Conservation (phyloP, 345 rosid genomes). For the Acer yangbiense region DNA sequence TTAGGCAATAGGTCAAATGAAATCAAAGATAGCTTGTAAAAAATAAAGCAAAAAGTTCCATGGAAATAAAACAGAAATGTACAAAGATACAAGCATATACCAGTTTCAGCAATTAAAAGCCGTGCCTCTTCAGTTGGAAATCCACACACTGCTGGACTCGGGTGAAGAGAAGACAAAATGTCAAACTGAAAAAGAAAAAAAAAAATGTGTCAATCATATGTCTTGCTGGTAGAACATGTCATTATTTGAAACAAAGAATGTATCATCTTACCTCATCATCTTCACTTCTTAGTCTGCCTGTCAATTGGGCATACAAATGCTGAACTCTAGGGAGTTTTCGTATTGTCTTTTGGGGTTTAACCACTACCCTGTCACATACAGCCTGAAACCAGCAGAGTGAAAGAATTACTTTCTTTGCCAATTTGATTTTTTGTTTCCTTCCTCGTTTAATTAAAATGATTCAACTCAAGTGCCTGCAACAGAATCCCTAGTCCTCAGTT, state of each 20-base stretch:
- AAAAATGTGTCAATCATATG: background rate
- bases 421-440: background rate
- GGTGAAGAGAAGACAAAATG: slow-evolving; percentile 76
- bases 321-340: slow-evolving; percentile 82
- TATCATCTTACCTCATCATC: slow-evolving; percentile 69
- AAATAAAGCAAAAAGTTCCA: background rate
- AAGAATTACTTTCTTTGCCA: background rate
- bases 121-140: slow-evolving; percentile 80
- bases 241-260: background rate
- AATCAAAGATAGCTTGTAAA: too few species aligned
- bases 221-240: background rate
- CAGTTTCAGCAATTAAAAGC: slow-evolving; percentile 72
- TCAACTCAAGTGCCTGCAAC: background rate
- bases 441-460: background rate
- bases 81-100: slow-evolving; percentile 32
- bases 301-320: slow-evolving; percentile 71
- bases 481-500: background rate
- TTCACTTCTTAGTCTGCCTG: slow-evolving; percentile 71
- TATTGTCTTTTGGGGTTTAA: slow-evolving; percentile 68
- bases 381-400: slow-evolving; percentile 41
- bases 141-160: slow-evolving; percentile 92
- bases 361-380: slow-evolving; percentile 58
- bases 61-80: background rate
- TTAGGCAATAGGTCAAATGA: background rate
- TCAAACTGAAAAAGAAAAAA: slow-evolving; percentile 50